Evolutionary conservation across 2,329 filamentous ascomycete species (phyloP).

Genomic region (Didymellaceae sp.): DNA sequence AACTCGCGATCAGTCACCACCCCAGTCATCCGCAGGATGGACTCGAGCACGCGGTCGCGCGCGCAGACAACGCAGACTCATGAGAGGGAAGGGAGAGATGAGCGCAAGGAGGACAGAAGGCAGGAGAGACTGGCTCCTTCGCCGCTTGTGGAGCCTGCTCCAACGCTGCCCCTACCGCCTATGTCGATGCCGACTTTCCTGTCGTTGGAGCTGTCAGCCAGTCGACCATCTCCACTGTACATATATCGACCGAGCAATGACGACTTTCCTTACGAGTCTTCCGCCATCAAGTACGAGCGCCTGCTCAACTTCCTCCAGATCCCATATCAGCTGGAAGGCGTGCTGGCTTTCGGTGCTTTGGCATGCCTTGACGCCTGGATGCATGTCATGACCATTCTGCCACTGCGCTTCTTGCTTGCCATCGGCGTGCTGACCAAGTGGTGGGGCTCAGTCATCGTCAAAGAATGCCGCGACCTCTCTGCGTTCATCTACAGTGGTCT

Average conservation of each 20-base stretch:
- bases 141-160: slow-evolving; percentile 51
- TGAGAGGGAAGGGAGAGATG: slow-evolving; percentile 27
- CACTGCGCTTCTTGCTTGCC: slow-evolving; percentile 84
- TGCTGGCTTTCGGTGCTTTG: slow-evolving; percentile 84
- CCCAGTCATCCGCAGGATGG: slow-evolving; percentile 44
- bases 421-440: slow-evolving; percentile 77
- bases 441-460: slow-evolving; percentile 74
- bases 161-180: slow-evolving; percentile 65
- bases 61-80: slow-evolving; percentile 42
- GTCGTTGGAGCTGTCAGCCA: slow-evolving; percentile 68
- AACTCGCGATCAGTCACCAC: slow-evolving; percentile 46
- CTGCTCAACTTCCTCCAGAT: slow-evolving; percentile 87
- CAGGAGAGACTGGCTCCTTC: slow-evolving; percentile 42
- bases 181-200: slow-evolving; percentile 69
- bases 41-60: slow-evolving; percentile 35
- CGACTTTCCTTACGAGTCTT: slow-evolving; percentile 86
- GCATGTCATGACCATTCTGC: slow-evolving; percentile 94
- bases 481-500: slow-evolving; percentile 81
- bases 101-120: not conserved
- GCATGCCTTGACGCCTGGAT: slow-evolving; percentile 96
- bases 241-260: slow-evolving; percentile 64
- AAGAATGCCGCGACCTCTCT: slow-evolving; percentile 74
- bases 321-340: slow-evolving; percentile 80
- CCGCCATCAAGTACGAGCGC: slow-evolving; percentile 88
- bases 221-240: slow-evolving; percentile 66